Conservation (phyloP, 352 stramenopile species). For the Aphanomyces invadans region DNA sequence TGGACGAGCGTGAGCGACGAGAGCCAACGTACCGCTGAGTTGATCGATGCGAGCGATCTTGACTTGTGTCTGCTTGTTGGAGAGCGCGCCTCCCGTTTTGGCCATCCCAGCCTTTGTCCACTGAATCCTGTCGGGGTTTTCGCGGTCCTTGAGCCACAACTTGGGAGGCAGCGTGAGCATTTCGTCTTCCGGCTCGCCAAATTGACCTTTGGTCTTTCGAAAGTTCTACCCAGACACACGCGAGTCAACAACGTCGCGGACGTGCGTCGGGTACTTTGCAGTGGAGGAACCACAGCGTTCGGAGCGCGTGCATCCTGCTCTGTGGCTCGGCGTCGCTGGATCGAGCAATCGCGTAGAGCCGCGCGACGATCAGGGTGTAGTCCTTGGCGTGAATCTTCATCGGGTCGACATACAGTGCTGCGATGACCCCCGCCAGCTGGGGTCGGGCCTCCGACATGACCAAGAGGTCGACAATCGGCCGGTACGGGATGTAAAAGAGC, state of each 20-base stretch:
- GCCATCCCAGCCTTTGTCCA: not conserved
- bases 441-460: not conserved
- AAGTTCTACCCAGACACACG: conserved; percentile 1
- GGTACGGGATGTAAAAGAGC: conserved; percentile 17
- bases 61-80: not conserved
- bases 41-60: conserved; percentile 10
- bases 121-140: not conserved
- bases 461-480: conserved; percentile 15
- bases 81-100: not conserved
- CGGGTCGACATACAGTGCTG: conserved; percentile 9
- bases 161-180: not conserved
- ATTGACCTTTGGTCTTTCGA: not conserved
- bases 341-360: conserved; percentile 1
- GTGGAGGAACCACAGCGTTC: conserved; percentile 20
- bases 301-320: conserved; percentile 5
- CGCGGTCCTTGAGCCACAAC: conserved; percentile 15
- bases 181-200: conserved; percentile 4
- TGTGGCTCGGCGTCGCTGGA: not conserved
- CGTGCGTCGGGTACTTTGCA: conserved; percentile 7
- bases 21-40: not conserved
- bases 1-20: not conserved
- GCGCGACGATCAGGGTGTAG: not conserved
- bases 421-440: conserved; percentile 3
- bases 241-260: not conserved
- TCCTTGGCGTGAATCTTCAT: not conserved